Conservation (phyloP, 176 grass and related monocot genomes). For the Ensete ventricosum region DNA sequence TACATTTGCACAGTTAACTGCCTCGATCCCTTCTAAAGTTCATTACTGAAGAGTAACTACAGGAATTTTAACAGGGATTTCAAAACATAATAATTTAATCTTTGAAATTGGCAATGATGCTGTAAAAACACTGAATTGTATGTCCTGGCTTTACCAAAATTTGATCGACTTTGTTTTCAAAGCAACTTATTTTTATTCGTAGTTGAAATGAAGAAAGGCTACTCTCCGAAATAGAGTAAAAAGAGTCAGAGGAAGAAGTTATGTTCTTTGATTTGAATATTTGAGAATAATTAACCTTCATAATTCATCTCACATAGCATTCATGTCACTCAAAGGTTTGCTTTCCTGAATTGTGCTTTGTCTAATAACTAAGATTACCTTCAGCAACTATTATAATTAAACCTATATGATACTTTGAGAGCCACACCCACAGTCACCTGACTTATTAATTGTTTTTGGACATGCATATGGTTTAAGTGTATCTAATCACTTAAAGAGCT, state of each 20-base stretch:
- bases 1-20: no score
- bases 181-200: neutral
- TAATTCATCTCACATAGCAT: neutral
- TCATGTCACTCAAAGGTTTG: neutral
- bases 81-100: neutral
- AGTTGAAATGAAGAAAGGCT: neutral
- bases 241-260: neutral
- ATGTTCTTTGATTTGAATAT: neutral
- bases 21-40: no score
- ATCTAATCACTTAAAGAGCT: neutral
- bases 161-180: neutral
- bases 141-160: neutral
- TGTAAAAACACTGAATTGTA: neutral
- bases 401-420: neutral
- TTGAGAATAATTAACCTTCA: neutral
- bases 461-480: neutral
- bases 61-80: neutral
- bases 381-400: neutral
- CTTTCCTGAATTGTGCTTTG: neutral
- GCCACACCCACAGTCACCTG: neutral
- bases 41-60: no score
- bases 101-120: neutral
- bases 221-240: neutral
- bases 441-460: neutral
- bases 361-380: neutral